A percentile compares a stretch with the other conserved stretches of the same genome.
phyloP scores from a whole-genome alignment of 148 eudicot species.

The Limonium bicolor region DNA sequence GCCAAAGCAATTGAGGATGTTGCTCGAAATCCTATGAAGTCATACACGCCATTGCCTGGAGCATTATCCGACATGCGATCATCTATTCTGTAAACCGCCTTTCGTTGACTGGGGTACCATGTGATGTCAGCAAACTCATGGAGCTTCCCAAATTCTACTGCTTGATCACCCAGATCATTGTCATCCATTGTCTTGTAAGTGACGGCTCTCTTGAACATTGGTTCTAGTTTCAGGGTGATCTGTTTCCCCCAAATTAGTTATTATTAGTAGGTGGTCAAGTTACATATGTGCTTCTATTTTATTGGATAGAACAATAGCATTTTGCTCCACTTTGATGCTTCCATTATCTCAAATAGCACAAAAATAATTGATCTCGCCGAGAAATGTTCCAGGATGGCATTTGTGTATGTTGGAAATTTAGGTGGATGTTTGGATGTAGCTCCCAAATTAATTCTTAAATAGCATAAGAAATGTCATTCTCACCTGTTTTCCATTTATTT shows the following conservation, averaged over 20 bases:
- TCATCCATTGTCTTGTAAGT: conserved; percentile 21
- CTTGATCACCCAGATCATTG: conserved; percentile 32
- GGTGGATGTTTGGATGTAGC: no score
- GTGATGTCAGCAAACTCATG: conserved; percentile 62
- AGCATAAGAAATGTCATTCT: no score
- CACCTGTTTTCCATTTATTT: no score
- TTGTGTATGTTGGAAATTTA: no score
- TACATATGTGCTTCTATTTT: no score
- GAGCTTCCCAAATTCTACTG: conserved; percentile 22
- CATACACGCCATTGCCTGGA: conserved; percentile 30
- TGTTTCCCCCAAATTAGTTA: conserved; percentile 28
- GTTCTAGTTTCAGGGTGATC: conserved; percentile 41
- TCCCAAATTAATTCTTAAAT: no score
- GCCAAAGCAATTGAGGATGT: conserved; percentile 16
- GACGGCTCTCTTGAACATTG: conserved; percentile 48
- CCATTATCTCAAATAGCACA: no score
- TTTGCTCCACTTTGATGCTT: no score
- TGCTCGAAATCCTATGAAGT: conserved; percentile 43
- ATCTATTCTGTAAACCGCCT: conserved; percentile 36
- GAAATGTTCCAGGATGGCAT: no score
- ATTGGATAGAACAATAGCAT: no score
- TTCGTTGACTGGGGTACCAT: conserved; percentile 54
- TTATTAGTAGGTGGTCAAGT: no score
- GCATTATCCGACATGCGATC: conserved; percentile 31
- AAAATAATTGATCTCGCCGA: no score